These are phyloP conservation scores for Miscanthus lutarioriparius DNA, from an alignment of 176 grass and related monocot genomes.

Conservation along the genomic window DNA sequence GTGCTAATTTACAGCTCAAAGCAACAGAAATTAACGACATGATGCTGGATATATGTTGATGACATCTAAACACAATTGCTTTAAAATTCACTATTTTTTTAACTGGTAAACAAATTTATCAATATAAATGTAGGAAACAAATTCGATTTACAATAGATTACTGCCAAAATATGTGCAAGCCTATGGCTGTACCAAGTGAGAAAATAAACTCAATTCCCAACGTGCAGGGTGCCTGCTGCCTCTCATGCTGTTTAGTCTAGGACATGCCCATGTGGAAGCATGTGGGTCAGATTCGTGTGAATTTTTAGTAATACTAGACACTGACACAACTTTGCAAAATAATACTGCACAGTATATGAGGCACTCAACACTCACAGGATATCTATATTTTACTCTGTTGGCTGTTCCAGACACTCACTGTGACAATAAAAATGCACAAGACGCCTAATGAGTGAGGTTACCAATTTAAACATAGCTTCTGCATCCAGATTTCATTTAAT, in stretches of 20 bases:
- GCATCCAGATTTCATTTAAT: not conserved
- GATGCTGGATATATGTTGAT: too few species aligned
- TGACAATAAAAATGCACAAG: not conserved
- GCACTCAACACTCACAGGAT: not conserved
- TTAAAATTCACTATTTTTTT: not conserved
- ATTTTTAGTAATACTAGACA: not conserved
- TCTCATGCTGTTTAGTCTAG: not conserved
- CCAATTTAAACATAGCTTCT: not conserved
- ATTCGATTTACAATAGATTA: not conserved
- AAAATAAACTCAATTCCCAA: not conserved
- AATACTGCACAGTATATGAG: not conserved
- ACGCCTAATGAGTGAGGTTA: not conserved
- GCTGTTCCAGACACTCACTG: not conserved
- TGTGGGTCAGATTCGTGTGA: not conserved
- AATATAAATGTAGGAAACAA: not conserved
- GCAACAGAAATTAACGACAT: not conserved
- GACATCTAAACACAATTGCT: not conserved
- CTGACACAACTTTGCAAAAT: not conserved
- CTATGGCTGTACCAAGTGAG: not conserved
- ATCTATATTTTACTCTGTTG: too few species aligned
- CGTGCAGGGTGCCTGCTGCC: too few species aligned
- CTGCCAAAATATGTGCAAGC: not conserved
- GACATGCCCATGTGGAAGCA: not conserved
- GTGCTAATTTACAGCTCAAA: not conserved
- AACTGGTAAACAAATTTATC: not conserved